Percentiles rank a stretch among this genome's conserved stretches.
phyloP scores from a whole-genome alignment of 495 filamentous ascomycete genomes.

The Clavariopsis aquatica region DNA sequence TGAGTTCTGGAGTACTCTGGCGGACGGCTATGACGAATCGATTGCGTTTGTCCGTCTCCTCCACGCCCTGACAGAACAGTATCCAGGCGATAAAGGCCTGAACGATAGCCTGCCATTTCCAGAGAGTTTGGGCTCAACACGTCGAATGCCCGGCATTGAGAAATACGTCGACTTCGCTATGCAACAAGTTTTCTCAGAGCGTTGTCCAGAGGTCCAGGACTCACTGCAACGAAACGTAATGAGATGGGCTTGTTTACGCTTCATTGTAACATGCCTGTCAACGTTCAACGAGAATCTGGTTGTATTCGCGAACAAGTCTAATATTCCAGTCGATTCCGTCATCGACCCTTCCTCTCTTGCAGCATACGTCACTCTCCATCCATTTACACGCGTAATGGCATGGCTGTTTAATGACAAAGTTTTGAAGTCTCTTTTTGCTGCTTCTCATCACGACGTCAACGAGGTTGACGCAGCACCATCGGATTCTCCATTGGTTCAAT shows the following conservation, averaged over 20 bases:
- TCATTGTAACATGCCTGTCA: slow-evolving; percentile 69
- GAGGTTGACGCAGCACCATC: slow-evolving; percentile 65
- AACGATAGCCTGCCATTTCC: slow-evolving; percentile 82
- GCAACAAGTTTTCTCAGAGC: slow-evolving; percentile 67
- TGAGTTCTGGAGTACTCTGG: slow-evolving; percentile 55
- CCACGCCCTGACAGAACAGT: slow-evolving; percentile 64
- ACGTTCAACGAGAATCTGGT: slow-evolving; percentile 94
- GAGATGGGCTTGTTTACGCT: slow-evolving; percentile 74
- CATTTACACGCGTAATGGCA: slow-evolving; percentile 90
- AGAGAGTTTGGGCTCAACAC: slow-evolving; percentile 75
- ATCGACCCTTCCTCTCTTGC: slow-evolving; percentile 70
- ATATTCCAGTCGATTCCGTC: slow-evolving; percentile 67
- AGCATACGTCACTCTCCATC: slow-evolving; percentile 80
- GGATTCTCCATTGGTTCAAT: slow-evolving; percentile 73
- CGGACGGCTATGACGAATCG: slow-evolving; percentile 72
- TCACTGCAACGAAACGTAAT: slow-evolving; percentile 66
- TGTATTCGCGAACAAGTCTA: slow-evolving; percentile 72
- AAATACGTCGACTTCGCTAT: slow-evolving; percentile 88
- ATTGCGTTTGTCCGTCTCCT: slow-evolving; percentile 79
- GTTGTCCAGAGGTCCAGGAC: slow-evolving; percentile 61
- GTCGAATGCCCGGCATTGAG: slow-evolving; percentile 83
- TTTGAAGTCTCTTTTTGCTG: slow-evolving; percentile 71
- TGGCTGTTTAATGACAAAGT: slow-evolving; percentile 96
- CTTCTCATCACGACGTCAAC: slow-evolving; percentile 68
- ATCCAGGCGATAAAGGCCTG: slow-evolving; percentile 57